Percentiles rank a stretch among this genome's conserved stretches.
Evolutionary conservation across 192 early-diverging fungal genomes (phyloP).

Genomic region (Rhizoclosmatium sp.): DNA sequence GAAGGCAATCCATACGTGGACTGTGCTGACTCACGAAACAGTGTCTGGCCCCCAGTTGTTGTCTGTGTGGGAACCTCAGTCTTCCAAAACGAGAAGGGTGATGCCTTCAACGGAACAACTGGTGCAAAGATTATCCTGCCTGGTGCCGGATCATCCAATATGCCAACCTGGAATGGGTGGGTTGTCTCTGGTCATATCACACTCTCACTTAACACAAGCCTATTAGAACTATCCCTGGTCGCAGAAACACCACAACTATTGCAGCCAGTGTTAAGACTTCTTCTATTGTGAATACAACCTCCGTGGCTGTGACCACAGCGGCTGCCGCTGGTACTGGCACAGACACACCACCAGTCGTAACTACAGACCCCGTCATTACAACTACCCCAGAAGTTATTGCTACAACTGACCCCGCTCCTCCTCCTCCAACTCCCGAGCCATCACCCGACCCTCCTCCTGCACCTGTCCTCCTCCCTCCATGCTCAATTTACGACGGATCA

Average conservation of each 20-base stretch:
- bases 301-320: too few relatives aligned
- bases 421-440: background rate
- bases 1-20: background rate
- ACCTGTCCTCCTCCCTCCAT: background rate
- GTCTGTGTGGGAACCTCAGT: background rate
- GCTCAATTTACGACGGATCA: background rate
- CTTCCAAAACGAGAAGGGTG: background rate
- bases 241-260: too few relatives aligned
- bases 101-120: conserved; percentile 24
- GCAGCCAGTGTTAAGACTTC: too few relatives aligned
- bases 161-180: background rate
- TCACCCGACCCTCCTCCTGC: background rate
- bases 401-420: background rate
- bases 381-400: background rate
- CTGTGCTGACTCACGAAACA: background rate
- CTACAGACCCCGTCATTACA: background rate
- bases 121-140: conserved; percentile 4
- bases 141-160: background rate
- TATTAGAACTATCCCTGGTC: too few relatives aligned
- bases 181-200: too few relatives aligned
- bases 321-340: background rate
- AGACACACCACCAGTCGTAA: background rate
- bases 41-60: background rate
- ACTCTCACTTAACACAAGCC: too few relatives aligned
- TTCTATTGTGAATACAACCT: too few relatives aligned